Base-by-base conservation (phyloP, 768 basidiomycete species). In the Mycena capillaripes region DNA sequence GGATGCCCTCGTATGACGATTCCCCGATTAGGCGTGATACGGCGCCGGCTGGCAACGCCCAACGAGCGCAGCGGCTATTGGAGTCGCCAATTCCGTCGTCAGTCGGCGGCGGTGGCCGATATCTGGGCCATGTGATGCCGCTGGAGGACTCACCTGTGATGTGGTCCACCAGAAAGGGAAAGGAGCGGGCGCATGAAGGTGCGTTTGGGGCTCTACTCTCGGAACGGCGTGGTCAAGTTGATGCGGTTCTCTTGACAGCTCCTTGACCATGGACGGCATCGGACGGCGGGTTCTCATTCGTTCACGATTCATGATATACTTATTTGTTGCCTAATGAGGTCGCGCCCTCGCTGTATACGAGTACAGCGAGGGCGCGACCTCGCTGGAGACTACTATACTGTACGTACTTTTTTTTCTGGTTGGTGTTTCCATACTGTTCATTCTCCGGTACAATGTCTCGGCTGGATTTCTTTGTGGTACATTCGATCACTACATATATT, bases 21-120 rank as follows among this genome's bases (percentile, higher is more conserved):
- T 91, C 89, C 19, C 90, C 91, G 34, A 83, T 90, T 36, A 84
- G 89, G 68, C 86, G 88, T 29, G 81, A 80, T 68, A 81, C 75
- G 60, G 78, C 81, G 29, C 66, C 66, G 74, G 67, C 67, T 75
- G 75, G 78, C 48, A 83, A 84, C 44, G 73, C 76, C 53, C 73
- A 82, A 52, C 79, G 80, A 71, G 66, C 80, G 62, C 82, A 81
- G 34, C 80, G 78, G 50, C 66, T 82, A 25, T 71, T 81, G 59
- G 84, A 84, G 40, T 82, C 84, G 36, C 82, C 83, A 21, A 73
- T 80, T 32, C 72, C 79, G 50, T 44, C 74, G 32, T 53, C 62
- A n/a, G 63, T 75, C 70, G 62, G 71, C 66, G 50, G 63, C 30
- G 27, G 65, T 23, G 63, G 74, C 25, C 44, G 74, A 29, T 57